Conservation (phyloP, 495 filamentous ascomycete species). For the Physcia stellaris region DNA sequence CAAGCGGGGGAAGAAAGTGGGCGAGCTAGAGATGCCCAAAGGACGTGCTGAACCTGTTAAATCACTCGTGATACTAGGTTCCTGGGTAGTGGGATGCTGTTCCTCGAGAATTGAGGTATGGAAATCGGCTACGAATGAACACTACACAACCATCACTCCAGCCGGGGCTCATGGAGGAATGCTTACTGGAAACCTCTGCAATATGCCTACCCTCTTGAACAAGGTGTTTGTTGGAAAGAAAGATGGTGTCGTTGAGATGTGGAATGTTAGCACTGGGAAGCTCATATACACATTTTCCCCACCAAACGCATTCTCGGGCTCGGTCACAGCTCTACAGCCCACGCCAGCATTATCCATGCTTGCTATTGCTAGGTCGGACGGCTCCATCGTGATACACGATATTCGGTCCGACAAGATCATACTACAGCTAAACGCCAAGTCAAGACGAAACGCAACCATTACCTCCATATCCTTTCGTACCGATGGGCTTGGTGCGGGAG, state of each 20-base stretch:
- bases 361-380: constrained; percentile 71
- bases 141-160: constrained; percentile 69
- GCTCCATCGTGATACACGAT: constrained; percentile 66
- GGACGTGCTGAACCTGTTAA: constrained; percentile 53
- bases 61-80: constrained; percentile 70
- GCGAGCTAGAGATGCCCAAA: constrained; percentile 50
- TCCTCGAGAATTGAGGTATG: constrained; percentile 69
- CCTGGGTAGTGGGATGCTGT: constrained; percentile 79
- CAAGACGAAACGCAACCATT: constrained; percentile 38
- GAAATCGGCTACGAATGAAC: constrained; percentile 70
- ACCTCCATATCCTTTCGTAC: constrained; percentile 83
- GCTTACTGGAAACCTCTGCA: constrained; percentile 59
- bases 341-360: constrained; percentile 74
- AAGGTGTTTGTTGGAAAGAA: constrained; percentile 79
- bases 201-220: constrained; percentile 87
- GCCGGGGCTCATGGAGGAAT: constrained; percentile 34
- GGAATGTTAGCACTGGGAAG: constrained; percentile 88
- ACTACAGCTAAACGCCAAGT: constrained; percentile 48
- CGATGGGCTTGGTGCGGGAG: constrained; percentile 79
- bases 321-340: constrained; percentile 72
- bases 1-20: constrained; percentile 80
- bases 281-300: constrained; percentile 75
- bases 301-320: constrained; percentile 45
- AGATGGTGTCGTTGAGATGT: constrained; percentile 89
- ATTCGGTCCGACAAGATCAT: constrained; percentile 59